Percentiles rank a stretch among this genome's conserved stretches.
Evolutionary conservation across 257 asterid genomes (phyloP).

Genomic region (Solanum gracilifrons): DNA sequence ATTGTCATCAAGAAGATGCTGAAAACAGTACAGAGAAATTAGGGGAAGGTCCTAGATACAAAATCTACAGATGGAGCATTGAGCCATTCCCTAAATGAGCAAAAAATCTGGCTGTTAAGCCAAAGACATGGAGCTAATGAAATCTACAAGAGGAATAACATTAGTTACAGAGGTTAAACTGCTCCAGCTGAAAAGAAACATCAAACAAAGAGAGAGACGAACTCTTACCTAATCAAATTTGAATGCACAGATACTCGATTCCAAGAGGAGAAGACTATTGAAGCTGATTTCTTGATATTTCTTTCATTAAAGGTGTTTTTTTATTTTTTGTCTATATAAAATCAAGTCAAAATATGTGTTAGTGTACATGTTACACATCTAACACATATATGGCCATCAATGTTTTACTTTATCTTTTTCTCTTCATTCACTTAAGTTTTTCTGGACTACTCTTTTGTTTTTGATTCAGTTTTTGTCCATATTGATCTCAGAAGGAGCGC

Average conservation of each 20-base stretch:
- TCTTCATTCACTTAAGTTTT: neutral
- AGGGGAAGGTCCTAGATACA: neutral
- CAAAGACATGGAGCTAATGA: neutral
- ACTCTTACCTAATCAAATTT: neutral
- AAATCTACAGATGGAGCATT: neutral
- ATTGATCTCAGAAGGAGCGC: neutral
- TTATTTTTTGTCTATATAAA: neutral
- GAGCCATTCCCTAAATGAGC: neutral
- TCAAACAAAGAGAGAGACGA: neutral
- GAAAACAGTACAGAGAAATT: neutral
- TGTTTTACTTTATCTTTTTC: neutral
- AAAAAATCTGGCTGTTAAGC: neutral
- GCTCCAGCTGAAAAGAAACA: neutral
- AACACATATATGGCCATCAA: neutral
- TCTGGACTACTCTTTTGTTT: neutral
- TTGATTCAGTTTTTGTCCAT: neutral
- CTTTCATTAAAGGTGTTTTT: neutral
- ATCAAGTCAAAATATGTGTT: neutral
- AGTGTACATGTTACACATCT: neutral
- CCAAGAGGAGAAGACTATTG: neutral
- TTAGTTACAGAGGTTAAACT: neutral
- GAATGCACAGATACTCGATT: neutral
- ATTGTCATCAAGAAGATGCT: neutral
- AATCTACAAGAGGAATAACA: neutral
- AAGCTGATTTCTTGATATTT: neutral